phyloP scores from a whole-genome alignment of 805 yeast species.

The Clavispora santaluciae region DNA sequence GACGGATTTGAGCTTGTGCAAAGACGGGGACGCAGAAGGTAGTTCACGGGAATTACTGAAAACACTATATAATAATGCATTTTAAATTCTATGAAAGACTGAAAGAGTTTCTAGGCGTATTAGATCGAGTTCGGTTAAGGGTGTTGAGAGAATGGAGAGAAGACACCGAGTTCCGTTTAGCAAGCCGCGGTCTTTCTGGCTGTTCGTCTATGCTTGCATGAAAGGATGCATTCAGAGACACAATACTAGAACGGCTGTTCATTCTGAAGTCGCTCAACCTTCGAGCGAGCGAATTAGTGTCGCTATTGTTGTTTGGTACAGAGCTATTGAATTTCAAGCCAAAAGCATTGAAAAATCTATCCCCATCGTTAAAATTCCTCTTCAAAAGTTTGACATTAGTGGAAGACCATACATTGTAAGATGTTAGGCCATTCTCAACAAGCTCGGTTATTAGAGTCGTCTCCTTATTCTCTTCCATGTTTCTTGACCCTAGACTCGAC shows the following conservation, averaged over 20 bases:
- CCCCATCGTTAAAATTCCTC: slow-evolving; percentile 23
- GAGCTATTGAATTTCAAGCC: slow-evolving; percentile 10
- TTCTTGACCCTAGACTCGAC: slow-evolving; percentile 24
- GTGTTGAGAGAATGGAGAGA: slow-evolving; percentile 39
- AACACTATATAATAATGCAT: slow-evolving; percentile 2
- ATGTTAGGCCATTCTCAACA: slow-evolving; percentile 26
- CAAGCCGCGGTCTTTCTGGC: slow-evolving; percentile 11
- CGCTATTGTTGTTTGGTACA: slow-evolving; percentile 4
- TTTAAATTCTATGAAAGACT: slow-evolving; percentile 11
- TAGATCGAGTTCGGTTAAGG: slow-evolving; percentile 28
- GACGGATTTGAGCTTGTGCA: slow-evolving; percentile 92
- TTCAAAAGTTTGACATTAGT: slow-evolving; percentile 49
- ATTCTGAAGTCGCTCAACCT: slow-evolving; percentile 43
- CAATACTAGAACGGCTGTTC: slow-evolving; percentile 23
- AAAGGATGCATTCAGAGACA: slow-evolving; percentile 6
- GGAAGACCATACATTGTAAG: slow-evolving; percentile 48
- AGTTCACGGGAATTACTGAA: slow-evolving; percentile 22
- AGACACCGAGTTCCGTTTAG: slow-evolving; percentile 27
- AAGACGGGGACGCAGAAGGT: slow-evolving; percentile 50
- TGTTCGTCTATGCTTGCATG: slow-evolving; percentile 30
- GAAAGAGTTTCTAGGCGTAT: slow-evolving; percentile 33
- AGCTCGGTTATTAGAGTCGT: slow-evolving; percentile 15
- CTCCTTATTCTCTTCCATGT: slow-evolving; percentile 6
- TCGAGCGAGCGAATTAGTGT: slow-evolving; percentile 43
- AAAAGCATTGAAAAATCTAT: slow-evolving; percentile 17